Conservation (phyloP, 352 stramenopile species). For the Pythium coloratum region DNA sequence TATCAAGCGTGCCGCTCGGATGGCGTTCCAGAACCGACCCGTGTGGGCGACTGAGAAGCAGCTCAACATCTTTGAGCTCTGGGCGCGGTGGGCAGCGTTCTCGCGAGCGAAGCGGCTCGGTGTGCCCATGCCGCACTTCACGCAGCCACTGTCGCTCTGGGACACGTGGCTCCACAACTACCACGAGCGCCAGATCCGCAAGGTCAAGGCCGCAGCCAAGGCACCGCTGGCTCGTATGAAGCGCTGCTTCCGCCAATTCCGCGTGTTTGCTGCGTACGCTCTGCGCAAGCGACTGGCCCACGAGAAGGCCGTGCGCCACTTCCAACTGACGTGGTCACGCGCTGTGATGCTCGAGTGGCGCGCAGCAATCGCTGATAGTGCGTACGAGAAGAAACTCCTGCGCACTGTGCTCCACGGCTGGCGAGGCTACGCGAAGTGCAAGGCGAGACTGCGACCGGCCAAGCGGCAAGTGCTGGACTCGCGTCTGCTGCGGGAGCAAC, state of each 20-base stretch:
- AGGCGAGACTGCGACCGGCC: conserved; percentile 41
- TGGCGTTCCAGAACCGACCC: conserved; percentile 55
- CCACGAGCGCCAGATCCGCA: conserved; percentile 73
- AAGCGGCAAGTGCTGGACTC: conserved; percentile 28
- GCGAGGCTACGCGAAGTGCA: conserved; percentile 35
- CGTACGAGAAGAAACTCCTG: conserved; percentile 44
- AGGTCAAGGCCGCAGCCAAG: conserved; percentile 57
- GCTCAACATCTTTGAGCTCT: conserved; percentile 65
- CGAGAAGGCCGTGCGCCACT: conserved; percentile 29
- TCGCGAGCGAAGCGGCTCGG: conserved; percentile 46
- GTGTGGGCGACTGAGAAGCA: conserved; percentile 65
- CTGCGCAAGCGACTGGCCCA: conserved; percentile 22
- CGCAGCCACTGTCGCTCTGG: conserved; percentile 54
- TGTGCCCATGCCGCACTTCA: conserved; percentile 46
- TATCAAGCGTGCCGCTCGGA: conserved; percentile 62
- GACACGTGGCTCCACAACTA: conserved; percentile 78
- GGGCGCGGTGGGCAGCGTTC: conserved; percentile 63
- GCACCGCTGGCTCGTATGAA: conserved; percentile 48
- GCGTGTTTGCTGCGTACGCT: conserved; percentile 25
- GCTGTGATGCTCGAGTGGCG: conserved; percentile 45
- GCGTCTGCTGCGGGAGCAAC: conserved; percentile 24
- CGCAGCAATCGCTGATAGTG: conserved; percentile 45
- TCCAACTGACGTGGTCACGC: conserved; percentile 9
- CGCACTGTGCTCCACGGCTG: conserved; percentile 31
- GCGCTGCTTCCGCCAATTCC: conserved; percentile 46